Evolutionary conservation across 2,329 filamentous ascomycete genomes (phyloP).

Genomic region (Emmonsiellopsis sp.): DNA sequence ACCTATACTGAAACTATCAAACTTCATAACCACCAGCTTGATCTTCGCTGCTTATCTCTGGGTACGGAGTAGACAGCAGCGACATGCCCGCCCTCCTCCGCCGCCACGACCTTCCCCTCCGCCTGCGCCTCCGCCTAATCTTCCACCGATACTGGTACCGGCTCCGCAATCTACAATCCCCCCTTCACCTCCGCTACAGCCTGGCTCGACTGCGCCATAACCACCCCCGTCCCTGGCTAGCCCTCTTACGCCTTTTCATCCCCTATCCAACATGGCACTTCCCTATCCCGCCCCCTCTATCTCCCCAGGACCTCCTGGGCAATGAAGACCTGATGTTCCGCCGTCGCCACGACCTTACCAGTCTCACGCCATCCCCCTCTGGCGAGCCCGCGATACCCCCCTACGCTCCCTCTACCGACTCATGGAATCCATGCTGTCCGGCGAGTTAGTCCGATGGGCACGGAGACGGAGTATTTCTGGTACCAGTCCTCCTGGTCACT

Average conservation of each 20-base stretch:
- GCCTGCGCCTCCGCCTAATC: too few relatives aligned
- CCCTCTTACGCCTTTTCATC: not conserved
- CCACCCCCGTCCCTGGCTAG: not conserved
- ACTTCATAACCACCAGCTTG: too few relatives aligned
- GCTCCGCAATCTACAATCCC: too few relatives aligned
- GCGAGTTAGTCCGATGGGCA: conserved; percentile 14
- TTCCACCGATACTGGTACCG: too few relatives aligned
- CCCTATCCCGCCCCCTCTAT: not conserved
- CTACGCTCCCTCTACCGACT: conserved; percentile 22
- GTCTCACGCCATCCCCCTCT: conserved; percentile 19
- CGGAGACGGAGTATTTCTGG: conserved; percentile 20
- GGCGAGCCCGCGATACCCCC: conserved; percentile 20
- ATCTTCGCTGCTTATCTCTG: too few relatives aligned
- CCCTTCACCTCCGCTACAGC: too few relatives aligned
- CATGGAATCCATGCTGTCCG: conserved; percentile 17
- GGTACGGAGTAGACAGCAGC: too few relatives aligned
- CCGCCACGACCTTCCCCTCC: too few relatives aligned
- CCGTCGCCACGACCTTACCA: not conserved
- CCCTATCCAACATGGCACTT: not conserved
- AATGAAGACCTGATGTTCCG: not conserved
- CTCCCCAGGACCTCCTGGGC: not conserved
- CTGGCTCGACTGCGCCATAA: not conserved
- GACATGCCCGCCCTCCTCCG: too few relatives aligned
- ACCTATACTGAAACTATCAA: too few relatives aligned
- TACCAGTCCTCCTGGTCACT: conserved; percentile 15